These are phyloP conservation scores for Macrotyloma uniflorum DNA, from an alignment of 306 rosid species.

Conservation along the genomic window DNA sequence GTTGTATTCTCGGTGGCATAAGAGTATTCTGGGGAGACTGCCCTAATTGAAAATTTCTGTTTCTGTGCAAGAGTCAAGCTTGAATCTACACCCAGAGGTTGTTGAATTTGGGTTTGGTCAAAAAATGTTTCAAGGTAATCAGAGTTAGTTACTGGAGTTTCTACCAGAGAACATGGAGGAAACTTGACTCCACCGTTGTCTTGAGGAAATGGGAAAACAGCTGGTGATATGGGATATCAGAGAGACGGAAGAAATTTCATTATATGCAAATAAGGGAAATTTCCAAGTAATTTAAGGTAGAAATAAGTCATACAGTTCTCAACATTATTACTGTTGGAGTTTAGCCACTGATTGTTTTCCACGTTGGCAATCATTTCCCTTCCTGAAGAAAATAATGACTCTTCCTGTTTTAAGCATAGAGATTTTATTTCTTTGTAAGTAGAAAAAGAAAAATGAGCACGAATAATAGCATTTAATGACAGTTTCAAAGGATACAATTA, in stretches of 20 bases:
- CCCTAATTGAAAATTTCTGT: slow-evolving; percentile 72
- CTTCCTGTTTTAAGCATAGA: slow-evolving; percentile 58
- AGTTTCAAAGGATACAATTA: background rate
- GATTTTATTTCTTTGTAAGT: slow-evolving; percentile 20
- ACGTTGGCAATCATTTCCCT: slow-evolving; percentile 47
- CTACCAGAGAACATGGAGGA: slow-evolving; percentile 49
- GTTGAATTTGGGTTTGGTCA: slow-evolving; percentile 58
- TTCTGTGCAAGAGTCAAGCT: slow-evolving; percentile 63
- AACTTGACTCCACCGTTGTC: slow-evolving; percentile 38
- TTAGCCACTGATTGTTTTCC: slow-evolving; percentile 54
- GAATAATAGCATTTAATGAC: slow-evolving; percentile 10
- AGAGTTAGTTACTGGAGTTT: slow-evolving; percentile 48
- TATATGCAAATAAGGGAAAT: slow-evolving; percentile 13
- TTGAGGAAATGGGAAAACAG: slow-evolving; percentile 45
- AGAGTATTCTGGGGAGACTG: slow-evolving; percentile 87
- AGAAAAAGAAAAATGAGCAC: background rate
- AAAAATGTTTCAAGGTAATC: slow-evolving; percentile 44
- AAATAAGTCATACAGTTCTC: slow-evolving; percentile 54
- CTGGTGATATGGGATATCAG: slow-evolving; percentile 50
- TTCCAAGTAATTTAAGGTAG: slow-evolving; percentile 24
- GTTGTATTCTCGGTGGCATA: slow-evolving; percentile 71
- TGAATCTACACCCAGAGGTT: slow-evolving; percentile 49
- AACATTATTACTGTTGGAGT: slow-evolving; percentile 43
- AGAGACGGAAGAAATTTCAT: slow-evolving; percentile 39
- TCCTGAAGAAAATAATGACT: slow-evolving; percentile 38